phyloP scores from a whole-genome alignment of 306 rosid genomes.

The Corylus avellana region DNA sequence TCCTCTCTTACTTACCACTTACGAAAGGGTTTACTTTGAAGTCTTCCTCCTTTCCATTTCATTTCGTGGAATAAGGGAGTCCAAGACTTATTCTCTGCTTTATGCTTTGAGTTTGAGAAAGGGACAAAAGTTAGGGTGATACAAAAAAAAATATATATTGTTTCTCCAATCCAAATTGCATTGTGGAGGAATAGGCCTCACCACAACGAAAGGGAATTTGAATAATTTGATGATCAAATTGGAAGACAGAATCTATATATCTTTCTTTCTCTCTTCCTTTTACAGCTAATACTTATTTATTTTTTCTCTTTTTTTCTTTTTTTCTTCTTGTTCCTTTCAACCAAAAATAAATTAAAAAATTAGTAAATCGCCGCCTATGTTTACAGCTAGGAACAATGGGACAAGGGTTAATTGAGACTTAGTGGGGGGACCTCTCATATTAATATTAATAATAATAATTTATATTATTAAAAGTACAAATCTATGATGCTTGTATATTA shows the following conservation, averaged over 20 bases:
- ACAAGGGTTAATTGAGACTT: background rate
- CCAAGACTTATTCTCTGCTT: slow-evolving; percentile 5
- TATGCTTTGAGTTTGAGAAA: slow-evolving; percentile 47
- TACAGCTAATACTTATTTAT: slow-evolving; percentile 45
- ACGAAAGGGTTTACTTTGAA: slow-evolving; percentile 16
- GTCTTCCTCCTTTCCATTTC: background rate
- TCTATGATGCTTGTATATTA: background rate
- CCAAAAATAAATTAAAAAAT: background rate
- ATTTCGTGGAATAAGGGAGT: slow-evolving; percentile 3
- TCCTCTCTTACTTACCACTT: background rate
- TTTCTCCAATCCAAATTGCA: slow-evolving; percentile 36
- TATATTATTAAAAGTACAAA: too few species aligned
- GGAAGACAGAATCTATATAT: slow-evolving; percentile 60
- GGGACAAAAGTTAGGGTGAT: slow-evolving; percentile 41
- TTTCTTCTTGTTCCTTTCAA: background rate
- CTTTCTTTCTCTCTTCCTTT: slow-evolving; percentile 32
- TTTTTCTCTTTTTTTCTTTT: background rate
- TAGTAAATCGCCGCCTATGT: too few species aligned
- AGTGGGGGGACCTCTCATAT: background rate
- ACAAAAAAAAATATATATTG: background rate
- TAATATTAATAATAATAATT: background rate
- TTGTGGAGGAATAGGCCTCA: slow-evolving; percentile 45
- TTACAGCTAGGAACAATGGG: background rate
- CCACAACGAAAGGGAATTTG: slow-evolving; percentile 62
- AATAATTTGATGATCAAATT: slow-evolving; percentile 57